A percentile compares a stretch with the other conserved stretches of the same genome.
phyloP scores from a whole-genome alignment of 1,139 yeast genomes.

The Magnusiomyces tetraspermus region DNA sequence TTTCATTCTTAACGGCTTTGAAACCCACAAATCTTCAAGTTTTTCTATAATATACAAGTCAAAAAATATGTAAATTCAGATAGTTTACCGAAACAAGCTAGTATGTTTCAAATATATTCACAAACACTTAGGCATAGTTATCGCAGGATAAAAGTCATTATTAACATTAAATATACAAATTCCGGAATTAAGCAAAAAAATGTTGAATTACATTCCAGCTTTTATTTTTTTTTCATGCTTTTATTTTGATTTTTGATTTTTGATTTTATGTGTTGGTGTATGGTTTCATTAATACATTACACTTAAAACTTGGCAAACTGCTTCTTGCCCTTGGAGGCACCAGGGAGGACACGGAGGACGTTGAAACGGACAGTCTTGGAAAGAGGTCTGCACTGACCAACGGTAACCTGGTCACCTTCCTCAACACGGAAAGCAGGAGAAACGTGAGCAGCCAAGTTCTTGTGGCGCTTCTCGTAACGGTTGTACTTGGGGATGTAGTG shows the following conservation, averaged over 20 bases:
- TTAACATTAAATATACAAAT: neutral
- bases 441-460: conserved; percentile 99
- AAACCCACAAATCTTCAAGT: no score
- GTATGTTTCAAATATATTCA: no score
- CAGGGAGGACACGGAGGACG: conserved; percentile 91
- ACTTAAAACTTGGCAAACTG: conserved; percentile 87
- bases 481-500: conserved; percentile 99
- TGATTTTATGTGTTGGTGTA: conserved; percentile 1
- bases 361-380: conserved; percentile 99
- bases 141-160: no score
- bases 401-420: conserved; percentile 98
- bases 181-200: neutral
- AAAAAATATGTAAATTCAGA: no score
- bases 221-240: neutral
- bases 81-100: no score
- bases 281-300: conserved; percentile 2
- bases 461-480: conserved; percentile 99
- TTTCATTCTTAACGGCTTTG: no score
- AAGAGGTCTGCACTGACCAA: conserved; percentile 99
- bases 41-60: no score
- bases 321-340: conserved; percentile 64
- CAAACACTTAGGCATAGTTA: no score
- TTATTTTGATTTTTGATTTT: no score
- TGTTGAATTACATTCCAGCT: neutral
- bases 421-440: conserved; percentile 99